Conservation (phyloP, 2,329 filamentous ascomycete species). For the Cytospora schulzeri region DNA sequence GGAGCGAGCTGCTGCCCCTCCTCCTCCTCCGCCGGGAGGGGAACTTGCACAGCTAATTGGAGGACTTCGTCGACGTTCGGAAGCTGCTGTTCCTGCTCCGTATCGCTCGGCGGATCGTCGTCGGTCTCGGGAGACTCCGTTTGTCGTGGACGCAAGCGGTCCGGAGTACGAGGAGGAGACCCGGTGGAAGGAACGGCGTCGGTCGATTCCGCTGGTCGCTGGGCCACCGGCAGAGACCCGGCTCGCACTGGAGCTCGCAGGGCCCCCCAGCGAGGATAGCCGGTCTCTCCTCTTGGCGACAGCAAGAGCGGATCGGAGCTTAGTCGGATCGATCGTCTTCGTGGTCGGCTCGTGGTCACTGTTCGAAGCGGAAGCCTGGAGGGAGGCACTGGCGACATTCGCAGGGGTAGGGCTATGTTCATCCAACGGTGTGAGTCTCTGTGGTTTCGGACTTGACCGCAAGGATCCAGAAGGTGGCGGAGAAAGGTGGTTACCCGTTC, state of each 20-base stretch:
- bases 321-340: conserved; percentile 51
- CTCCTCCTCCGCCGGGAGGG: conserved; percentile 39
- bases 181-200: conserved; percentile 38
- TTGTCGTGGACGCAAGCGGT: conserved; percentile 51
- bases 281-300: conserved; percentile 51
- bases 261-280: conserved; percentile 43
- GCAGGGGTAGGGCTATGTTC: conserved; percentile 56
- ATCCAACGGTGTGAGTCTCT: conserved; percentile 45
- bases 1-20: conserved; percentile 33
- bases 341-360: conserved; percentile 53
- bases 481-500: conserved; percentile 53
- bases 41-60: conserved; percentile 52
- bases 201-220: conserved; percentile 30
- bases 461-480: conserved; percentile 39
- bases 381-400: conserved; percentile 32
- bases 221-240: conserved; percentile 51
- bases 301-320: conserved; percentile 58
- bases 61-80: conserved; percentile 54
- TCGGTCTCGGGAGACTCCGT: conserved; percentile 58
- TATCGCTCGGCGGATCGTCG: conserved; percentile 38
- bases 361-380: conserved; percentile 42
- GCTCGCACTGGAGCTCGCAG: conserved; percentile 41
- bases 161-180: conserved; percentile 43
- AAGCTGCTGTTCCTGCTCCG: conserved; percentile 18
- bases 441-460: conserved; percentile 38